A percentile compares a stretch with the other conserved stretches of the same genome.
These are phyloP conservation scores for Corchorus capsularis DNA, from an alignment of 345 rosid genomes.

Conservation along the genomic window DNA sequence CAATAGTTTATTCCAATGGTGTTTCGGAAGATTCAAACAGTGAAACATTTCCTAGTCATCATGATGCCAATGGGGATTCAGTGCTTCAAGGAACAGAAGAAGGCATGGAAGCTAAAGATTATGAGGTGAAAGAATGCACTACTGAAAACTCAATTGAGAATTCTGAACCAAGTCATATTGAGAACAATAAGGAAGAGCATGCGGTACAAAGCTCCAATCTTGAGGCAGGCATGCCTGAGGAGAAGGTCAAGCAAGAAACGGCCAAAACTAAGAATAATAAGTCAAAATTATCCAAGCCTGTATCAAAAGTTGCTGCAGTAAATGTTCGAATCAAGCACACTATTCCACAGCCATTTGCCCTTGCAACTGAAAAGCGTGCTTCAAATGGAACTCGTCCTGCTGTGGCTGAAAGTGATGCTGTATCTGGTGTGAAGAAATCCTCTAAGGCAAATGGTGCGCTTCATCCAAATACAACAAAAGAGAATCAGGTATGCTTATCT, in stretches of 20 bases:
- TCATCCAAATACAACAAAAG: slow-evolving; percentile 35
- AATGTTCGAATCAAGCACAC: slow-evolving; percentile 62
- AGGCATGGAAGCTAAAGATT: slow-evolving; percentile 63
- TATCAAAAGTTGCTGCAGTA: slow-evolving; percentile 44
- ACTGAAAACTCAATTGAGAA: slow-evolving; percentile 51
- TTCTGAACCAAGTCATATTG: slow-evolving; percentile 32
- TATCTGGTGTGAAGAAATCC: slow-evolving; percentile 32
- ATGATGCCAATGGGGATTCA: slow-evolving; percentile 40
- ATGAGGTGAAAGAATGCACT: slow-evolving; percentile 84
- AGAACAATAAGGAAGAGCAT: slow-evolving; percentile 34
- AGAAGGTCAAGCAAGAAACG: slow-evolving; percentile 33
- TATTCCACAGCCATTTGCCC: slow-evolving; percentile 84
- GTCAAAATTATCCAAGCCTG: slow-evolving; percentile 41
- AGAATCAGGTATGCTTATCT: slow-evolving; percentile 42
- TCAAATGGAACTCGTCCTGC: slow-evolving; percentile 58
- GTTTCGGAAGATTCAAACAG: slow-evolving; percentile 43
- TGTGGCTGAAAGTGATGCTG: slow-evolving; percentile 36
- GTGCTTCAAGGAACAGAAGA: slow-evolving; percentile 52
- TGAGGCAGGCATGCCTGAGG: slow-evolving; percentile 30
- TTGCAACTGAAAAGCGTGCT: slow-evolving; percentile 91
- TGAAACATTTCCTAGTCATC: slow-evolving; percentile 45
- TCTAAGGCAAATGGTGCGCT: slow-evolving; percentile 28
- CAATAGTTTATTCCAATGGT: slow-evolving; percentile 50
- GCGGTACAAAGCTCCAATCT: slow-evolving; percentile 26
- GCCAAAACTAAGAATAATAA: slow-evolving; percentile 33